Evolutionary conservation across 345 rosid species (phyloP).

Genomic region (Hibiscus tridactylites): DNA sequence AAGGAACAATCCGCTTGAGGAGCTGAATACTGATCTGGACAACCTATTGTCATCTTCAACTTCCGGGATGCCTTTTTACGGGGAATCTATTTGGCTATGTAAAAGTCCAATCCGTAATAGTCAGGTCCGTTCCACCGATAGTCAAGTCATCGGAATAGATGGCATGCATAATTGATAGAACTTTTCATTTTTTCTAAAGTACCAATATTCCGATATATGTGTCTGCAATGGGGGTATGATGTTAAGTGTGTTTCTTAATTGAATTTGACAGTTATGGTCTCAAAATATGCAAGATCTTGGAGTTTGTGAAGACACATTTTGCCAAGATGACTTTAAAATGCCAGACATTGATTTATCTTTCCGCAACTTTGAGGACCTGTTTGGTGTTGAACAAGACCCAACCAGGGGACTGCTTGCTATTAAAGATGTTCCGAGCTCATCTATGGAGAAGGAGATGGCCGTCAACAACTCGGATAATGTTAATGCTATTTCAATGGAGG

Average conservation of each 20-base stretch:
- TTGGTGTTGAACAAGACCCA: slow-evolving; percentile 54
- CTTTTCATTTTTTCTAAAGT: not conserved
- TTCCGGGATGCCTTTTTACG: slow-evolving; percentile 30
- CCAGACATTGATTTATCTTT: slow-evolving; percentile 79
- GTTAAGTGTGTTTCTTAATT: slow-evolving; percentile 1
- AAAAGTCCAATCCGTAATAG: slow-evolving; percentile 43
- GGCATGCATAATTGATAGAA: not conserved
- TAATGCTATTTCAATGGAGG: slow-evolving; percentile 23
- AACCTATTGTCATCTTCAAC: slow-evolving; percentile 37
- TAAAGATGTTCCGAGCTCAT: slow-evolving; percentile 30
- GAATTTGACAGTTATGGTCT: slow-evolving; percentile 53
- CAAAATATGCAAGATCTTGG: slow-evolving; percentile 86
- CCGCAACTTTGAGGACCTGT: slow-evolving; percentile 67
- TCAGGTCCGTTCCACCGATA: slow-evolving; percentile 28
- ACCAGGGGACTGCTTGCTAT: slow-evolving; percentile 23
- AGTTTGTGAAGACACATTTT: slow-evolving; percentile 58
- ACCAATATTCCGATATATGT: not conserved
- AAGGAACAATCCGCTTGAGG: slow-evolving; percentile 23
- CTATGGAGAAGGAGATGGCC: slow-evolving; percentile 25
- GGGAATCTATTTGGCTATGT: slow-evolving; percentile 65
- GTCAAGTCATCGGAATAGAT: slow-evolving; percentile 6
- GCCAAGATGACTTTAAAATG: slow-evolving; percentile 47
- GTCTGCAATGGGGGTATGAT: not conserved
- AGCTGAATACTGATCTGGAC: slow-evolving; percentile 35
- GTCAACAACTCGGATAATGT: slow-evolving; percentile 23